Evolutionary conservation across 2,329 filamentous ascomycete genomes (phyloP), one percentile per base, ranked within the genome.

Genomic region (Dryadomyces quercus-mongolicae): DNA sequence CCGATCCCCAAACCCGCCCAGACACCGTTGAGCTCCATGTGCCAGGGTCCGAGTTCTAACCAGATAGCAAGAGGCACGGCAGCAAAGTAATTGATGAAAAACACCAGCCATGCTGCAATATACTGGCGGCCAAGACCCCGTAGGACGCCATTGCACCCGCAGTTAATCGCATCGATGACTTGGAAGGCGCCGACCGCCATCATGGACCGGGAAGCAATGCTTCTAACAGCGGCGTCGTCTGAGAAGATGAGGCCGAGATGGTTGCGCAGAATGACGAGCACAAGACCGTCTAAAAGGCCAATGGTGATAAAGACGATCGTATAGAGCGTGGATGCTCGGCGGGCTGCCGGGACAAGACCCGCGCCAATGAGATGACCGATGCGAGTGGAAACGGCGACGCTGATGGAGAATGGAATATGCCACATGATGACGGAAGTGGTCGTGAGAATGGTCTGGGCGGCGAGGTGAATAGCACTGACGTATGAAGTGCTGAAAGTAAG

Each of bases 301-400:
- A 63, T 45, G 25, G 53, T 56, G 13, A 57, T 59, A n/a, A 59
- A 62, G 9, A 61, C 54, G 13, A 62, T 51, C 16, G 61, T 59
- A 60, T 60, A 49, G 16, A 34, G 20, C 12, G 22, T 38, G 4
- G 52, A 7, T 4, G 45, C 49, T 38, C 21, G 25, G 18, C 54
- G 44, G 9, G 45, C 49, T 21, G 31, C 31, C 5, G 54, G 44
- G 1, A 78, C 76, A 7, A 88, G 71, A 0, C 77, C 79, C 0
- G 85, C 85, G 8, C 85, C 85, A 51, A 89, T 86, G 9, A 89
- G 68, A 60, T 88, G 88, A 1, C 85, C 85, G 31, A 88, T 78
- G 0, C 85, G 78, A 0, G 85, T 89, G 16, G 78, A 83, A 3
- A 80, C 78, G 8, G 85, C 85, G 46, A 89, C 86, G 36, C 78